Conservation (phyloP, 164 flowering plant species). For the Echeveria elegans region DNA sequence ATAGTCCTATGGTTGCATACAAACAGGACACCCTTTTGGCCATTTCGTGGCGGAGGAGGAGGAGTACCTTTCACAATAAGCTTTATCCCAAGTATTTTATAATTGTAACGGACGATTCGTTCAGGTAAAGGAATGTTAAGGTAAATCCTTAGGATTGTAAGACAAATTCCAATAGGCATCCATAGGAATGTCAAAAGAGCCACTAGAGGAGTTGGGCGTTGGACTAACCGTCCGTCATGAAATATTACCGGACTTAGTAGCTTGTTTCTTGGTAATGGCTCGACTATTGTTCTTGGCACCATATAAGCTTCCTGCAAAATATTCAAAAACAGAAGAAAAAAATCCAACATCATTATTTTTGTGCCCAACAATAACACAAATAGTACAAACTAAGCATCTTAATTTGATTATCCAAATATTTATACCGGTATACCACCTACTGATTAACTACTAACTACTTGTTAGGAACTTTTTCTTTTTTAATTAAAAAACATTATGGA, state of each 20-base stretch:
- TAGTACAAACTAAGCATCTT: too few species aligned
- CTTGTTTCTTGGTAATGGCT: constrained; percentile 53
- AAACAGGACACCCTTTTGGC: constrained; percentile 34
- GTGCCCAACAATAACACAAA: neutral
- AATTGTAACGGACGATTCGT: constrained; percentile 35
- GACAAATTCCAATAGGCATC: constrained; percentile 62
- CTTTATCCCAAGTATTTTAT: constrained; percentile 52
- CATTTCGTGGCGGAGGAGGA: constrained; percentile 57
- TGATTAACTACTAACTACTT: neutral
- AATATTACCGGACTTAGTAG: constrained; percentile 59
- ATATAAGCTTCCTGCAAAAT: constrained; percentile 68
- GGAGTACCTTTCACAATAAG: constrained; percentile 58
- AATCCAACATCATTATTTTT: neutral
- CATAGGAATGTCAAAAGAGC: constrained; percentile 63
- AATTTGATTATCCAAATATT: too few species aligned
- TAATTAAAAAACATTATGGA: neutral
- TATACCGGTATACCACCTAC: constrained; percentile 3
- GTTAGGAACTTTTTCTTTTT: too few species aligned
- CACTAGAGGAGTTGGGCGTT: constrained; percentile 56
- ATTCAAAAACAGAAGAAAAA: neutral
- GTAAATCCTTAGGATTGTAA: constrained; percentile 52
- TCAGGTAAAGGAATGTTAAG: constrained; percentile 55
- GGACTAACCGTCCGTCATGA: constrained; percentile 80
- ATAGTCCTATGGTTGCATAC: constrained; percentile 28
- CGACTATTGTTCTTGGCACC: constrained; percentile 52